Conservation (phyloP, 257 asterid species). For the Fraxinus excelsior region DNA sequence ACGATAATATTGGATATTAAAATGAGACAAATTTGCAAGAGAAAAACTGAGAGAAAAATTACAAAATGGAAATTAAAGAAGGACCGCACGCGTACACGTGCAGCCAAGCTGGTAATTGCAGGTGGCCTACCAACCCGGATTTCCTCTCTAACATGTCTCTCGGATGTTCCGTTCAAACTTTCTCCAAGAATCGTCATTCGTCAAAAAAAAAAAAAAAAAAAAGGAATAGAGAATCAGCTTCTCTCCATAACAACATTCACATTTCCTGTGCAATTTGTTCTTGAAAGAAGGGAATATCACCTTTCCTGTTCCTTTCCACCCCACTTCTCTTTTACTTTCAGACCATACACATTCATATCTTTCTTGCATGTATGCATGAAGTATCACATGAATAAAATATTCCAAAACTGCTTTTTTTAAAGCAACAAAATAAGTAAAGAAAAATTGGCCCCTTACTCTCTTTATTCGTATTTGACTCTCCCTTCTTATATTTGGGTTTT, state of each 20-base stretch:
- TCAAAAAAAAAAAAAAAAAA: too few relatives aligned
- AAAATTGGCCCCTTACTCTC: conserved; percentile 4
- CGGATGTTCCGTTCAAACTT: neutral
- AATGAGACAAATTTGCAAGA: too few relatives aligned
- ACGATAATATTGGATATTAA: too few relatives aligned
- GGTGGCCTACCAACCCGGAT: conserved; percentile 34
- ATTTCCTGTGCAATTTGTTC: conserved; percentile 1
- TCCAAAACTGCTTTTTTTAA: neutral
- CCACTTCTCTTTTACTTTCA: conserved; percentile 20
- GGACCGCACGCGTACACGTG: conserved; percentile 21
- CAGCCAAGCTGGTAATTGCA: conserved; percentile 19
- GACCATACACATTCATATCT: conserved; percentile 41
- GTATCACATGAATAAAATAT: neutral
- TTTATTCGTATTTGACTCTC: neutral
- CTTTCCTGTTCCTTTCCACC: conserved; percentile 21
- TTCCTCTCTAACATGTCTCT: conserved; percentile 20
- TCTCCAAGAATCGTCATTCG: conserved; percentile 9
- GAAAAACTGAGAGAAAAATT: neutral
- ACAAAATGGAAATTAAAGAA: neutral
- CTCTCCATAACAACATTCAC: conserved; percentile 6
- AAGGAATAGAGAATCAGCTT: conserved; percentile 21
- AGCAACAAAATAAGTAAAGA: neutral
- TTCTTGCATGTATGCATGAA: conserved; percentile 9
- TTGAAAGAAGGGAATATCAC: neutral
- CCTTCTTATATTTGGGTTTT: neutral